Conservation (phyloP, 2,329 filamentous ascomycete genomes). For the Ophiocordyceps robertsii region DNA sequence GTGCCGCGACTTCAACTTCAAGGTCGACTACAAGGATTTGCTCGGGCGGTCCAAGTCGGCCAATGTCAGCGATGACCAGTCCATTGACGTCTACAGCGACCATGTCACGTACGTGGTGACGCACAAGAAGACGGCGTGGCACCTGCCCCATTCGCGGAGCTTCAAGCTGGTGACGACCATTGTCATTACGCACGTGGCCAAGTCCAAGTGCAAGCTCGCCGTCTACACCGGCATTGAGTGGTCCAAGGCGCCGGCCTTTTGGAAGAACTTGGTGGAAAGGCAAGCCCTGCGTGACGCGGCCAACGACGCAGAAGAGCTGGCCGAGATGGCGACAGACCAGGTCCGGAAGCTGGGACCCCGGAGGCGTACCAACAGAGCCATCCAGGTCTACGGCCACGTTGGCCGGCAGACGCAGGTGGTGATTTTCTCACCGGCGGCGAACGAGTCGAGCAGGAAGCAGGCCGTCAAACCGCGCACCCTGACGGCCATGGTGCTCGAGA, state of each 20-base stretch:
- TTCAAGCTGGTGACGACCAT: slow-evolving; percentile 82
- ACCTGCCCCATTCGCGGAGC: slow-evolving; percentile 65
- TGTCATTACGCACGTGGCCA: slow-evolving; percentile 85
- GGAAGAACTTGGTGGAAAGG: slow-evolving; percentile 48
- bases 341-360: slow-evolving; percentile 61
- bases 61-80: slow-evolving; percentile 68
- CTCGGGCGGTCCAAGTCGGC: slow-evolving; percentile 47
- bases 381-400: slow-evolving; percentile 66
- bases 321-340: slow-evolving; percentile 65
- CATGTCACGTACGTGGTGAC: slow-evolving; percentile 56
- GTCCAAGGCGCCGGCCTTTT: slow-evolving; percentile 52
- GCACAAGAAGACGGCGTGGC: slow-evolving; percentile 57
- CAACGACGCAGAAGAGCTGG: slow-evolving; percentile 60
- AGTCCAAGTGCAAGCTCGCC: slow-evolving; percentile 83
- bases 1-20: slow-evolving; percentile 69
- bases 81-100: slow-evolving; percentile 71
- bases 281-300: slow-evolving; percentile 65
- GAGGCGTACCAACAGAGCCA: slow-evolving; percentile 62
- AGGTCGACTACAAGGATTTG: slow-evolving; percentile 53
- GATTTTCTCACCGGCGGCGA: slow-evolving; percentile 39
- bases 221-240: slow-evolving; percentile 84
- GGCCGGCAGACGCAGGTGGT: slow-evolving; percentile 55
- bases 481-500: slow-evolving; percentile 59
- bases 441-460: slow-evolving; percentile 36
- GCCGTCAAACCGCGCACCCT: slow-evolving; percentile 50